A percentile compares a stretch with the other conserved stretches of the same genome.
Evolutionary conservation across 2,329 filamentous ascomycete species (phyloP).

Genomic region (Juglanconis oblonga): DNA sequence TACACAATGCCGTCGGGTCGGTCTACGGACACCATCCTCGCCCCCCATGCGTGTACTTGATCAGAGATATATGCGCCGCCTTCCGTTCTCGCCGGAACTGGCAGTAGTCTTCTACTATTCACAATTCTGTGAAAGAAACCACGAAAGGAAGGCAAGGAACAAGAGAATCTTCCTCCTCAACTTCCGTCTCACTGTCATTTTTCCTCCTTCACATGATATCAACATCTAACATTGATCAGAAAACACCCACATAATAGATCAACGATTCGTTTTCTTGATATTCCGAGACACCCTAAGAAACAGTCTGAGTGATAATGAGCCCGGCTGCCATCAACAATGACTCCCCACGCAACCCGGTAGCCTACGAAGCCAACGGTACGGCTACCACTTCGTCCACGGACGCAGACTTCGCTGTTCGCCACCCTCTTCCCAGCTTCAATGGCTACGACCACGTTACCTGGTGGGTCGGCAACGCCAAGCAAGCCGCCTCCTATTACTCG

Average conservation of each 20-base stretch:
- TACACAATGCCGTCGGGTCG: not conserved
- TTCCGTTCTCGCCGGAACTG: not conserved
- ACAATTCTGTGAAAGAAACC: not conserved
- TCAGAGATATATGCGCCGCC: slow-evolving; percentile 10
- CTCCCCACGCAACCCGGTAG: slow-evolving; percentile 43
- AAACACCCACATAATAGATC: too few species aligned
- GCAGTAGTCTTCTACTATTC: not conserved
- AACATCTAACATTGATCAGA: not conserved
- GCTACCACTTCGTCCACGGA: slow-evolving; percentile 37
- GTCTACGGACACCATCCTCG: not conserved
- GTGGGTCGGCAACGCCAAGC: slow-evolving; percentile 97
- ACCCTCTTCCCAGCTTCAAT: slow-evolving; percentile 58
- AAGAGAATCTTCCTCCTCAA: not conserved
- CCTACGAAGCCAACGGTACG: slow-evolving; percentile 25
- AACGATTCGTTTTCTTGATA: not conserved
- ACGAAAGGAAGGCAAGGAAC: not conserved
- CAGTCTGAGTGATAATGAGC: slow-evolving; percentile 45
- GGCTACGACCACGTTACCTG: slow-evolving; percentile 93
- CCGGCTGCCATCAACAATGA: slow-evolving; percentile 53
- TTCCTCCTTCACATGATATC: not conserved
- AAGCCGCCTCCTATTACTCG: slow-evolving; percentile 86
- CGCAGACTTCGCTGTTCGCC: slow-evolving; percentile 53
- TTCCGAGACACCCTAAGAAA: not conserved
- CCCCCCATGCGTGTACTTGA: not conserved
- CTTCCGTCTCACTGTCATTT: not conserved